A percentile compares a stretch with the other conserved stretches of the same genome.
phyloP scores from a whole-genome alignment of 371 early-diverging fungal genomes.

The Mucor circinelloides region DNA sequence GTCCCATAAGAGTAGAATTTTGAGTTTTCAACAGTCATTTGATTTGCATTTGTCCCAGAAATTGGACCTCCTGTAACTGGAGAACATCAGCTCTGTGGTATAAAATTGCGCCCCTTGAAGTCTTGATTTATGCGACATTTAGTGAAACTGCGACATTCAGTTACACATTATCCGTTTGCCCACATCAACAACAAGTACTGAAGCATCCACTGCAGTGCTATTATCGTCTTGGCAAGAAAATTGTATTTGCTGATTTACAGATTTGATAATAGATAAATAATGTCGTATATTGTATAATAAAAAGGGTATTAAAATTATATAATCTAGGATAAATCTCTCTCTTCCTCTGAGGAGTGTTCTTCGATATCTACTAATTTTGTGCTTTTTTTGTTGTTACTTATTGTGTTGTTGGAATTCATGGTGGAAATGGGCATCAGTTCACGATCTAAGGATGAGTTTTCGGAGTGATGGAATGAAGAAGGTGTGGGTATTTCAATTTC shows the following conservation, averaged over 20 bases:
- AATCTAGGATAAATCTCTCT: slow-evolving; percentile 26
- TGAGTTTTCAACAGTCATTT: no score
- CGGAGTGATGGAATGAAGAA: slow-evolving; percentile 28
- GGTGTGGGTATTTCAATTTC: slow-evolving; percentile 52
- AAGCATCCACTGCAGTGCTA: no score
- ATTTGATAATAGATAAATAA: background rate
- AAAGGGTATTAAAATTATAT: slow-evolving; percentile 7
- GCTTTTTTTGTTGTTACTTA: slow-evolving; percentile 1
- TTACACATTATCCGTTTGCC: no score
- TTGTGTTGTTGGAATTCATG: slow-evolving; percentile 2
- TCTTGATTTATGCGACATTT: no score
- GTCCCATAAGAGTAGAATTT: background rate
- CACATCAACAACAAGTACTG: no score
- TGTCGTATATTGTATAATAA: background rate
- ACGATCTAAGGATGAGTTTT: slow-evolving; percentile 18
- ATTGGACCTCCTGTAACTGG: no score
- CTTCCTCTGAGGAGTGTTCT: slow-evolving; percentile 20
- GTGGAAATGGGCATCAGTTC: slow-evolving; percentile 30
- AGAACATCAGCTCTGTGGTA: no score
- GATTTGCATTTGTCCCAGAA: no score
- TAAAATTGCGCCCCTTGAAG: no score
- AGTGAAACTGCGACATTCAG: no score
- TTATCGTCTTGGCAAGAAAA: no score
- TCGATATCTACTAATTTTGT: slow-evolving; percentile 28
- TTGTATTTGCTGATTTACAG: no score